Evolutionary conservation across 2,329 filamentous ascomycete species (phyloP).

Genomic region (Colletotrichum sp.): DNA sequence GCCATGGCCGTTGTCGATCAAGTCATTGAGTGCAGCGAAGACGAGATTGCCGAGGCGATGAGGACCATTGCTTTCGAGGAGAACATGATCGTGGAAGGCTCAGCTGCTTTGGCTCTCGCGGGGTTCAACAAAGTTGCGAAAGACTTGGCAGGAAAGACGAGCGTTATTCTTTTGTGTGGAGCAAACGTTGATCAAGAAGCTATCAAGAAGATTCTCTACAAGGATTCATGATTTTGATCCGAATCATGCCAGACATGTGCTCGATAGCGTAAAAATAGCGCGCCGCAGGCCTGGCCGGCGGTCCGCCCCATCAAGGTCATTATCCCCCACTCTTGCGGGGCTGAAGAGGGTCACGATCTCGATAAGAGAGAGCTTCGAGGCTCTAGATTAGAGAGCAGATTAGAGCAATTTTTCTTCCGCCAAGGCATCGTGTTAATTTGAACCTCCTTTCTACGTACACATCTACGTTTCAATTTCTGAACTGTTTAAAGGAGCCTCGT

Average conservation of each 20-base stretch:
- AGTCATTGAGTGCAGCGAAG: constrained; percentile 25
- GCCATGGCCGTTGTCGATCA: constrained; percentile 24
- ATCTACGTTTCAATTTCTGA: not conserved
- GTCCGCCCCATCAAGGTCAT: not conserved
- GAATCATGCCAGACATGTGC: not conserved
- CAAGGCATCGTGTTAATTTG: not conserved
- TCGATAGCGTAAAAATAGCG: not conserved
- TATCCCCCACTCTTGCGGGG: not conserved
- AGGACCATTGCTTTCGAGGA: constrained; percentile 22
- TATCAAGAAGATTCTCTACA: not conserved
- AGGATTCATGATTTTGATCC: not conserved
- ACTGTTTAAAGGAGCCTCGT: fast-evolving
- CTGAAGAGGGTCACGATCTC: not conserved
- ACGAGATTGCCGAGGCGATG: constrained; percentile 18
- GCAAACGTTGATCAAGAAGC: constrained; percentile 13
- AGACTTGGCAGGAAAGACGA: constrained; percentile 16
- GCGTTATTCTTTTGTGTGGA: constrained; percentile 23
- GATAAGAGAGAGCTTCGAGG: not conserved
- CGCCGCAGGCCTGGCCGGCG: not conserved
- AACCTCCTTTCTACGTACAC: not conserved
- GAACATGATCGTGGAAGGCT: constrained; percentile 28
- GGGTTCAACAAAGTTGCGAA: constrained; percentile 22
- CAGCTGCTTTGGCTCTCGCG: constrained; percentile 25
- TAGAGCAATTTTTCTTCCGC: not conserved
- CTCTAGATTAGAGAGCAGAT: not conserved